Evolutionary conservation across 345 rosid species (phyloP).

Genomic region (Sapria himalayana): DNA sequence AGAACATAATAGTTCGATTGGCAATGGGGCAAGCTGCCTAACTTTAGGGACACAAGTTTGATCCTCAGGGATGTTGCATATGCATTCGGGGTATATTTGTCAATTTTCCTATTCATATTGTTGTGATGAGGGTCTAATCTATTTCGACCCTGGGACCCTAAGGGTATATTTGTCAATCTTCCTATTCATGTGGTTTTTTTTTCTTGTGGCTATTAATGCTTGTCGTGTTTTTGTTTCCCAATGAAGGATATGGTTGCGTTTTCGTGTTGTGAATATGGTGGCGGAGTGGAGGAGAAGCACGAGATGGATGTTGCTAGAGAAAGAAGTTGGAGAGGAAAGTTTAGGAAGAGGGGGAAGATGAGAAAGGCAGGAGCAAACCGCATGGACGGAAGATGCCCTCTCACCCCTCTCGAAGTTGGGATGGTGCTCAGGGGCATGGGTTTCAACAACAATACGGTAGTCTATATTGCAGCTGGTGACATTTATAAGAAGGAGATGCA

Average conservation of each 20-base stretch:
- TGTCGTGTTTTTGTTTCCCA: constrained; percentile 4
- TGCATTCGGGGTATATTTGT: no score
- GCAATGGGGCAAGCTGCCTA: no score
- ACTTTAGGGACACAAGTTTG: no score
- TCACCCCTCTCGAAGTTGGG: constrained; percentile 91
- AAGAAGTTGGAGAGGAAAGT: constrained; percentile 93
- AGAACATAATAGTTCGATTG: no score
- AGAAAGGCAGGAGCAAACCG: constrained; percentile 84
- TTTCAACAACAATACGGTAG: constrained; percentile 49
- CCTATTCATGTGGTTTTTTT: no score
- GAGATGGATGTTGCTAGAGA: constrained; percentile 93
- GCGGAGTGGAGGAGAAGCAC: constrained; percentile 67
- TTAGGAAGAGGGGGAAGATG: constrained; percentile 72
- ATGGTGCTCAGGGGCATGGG: constrained; percentile 99
- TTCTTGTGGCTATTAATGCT: constrained; percentile 4
- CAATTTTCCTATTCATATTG: no score
- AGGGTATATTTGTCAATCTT: no score
- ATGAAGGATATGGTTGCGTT: constrained; percentile 92
- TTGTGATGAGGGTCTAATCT: no score
- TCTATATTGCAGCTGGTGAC: constrained; percentile 79
- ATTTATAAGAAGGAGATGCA: constrained; percentile 75
- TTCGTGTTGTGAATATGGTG: constrained; percentile 92
- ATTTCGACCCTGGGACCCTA: no score
- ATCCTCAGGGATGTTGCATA: no score
- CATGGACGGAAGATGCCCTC: constrained; percentile 84